These are phyloP conservation scores for Parsonsia alboflavescens DNA, from an alignment of 257 asterid genomes.

Conservation along the genomic window DNA sequence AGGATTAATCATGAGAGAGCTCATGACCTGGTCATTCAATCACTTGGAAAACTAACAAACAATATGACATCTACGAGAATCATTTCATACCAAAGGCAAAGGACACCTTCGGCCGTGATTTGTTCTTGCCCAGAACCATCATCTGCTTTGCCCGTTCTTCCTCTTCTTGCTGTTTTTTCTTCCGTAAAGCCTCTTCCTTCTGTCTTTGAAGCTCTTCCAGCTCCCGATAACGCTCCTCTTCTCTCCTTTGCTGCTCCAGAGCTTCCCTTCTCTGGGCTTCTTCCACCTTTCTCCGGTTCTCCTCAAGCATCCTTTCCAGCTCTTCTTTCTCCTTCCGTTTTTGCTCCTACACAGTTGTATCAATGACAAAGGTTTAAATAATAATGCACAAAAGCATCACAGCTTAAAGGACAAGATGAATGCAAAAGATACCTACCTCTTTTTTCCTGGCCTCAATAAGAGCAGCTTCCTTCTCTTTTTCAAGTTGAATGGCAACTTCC, in stretches of 20 bases:
- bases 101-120: slow-evolving; percentile 86
- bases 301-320: slow-evolving; percentile 72
- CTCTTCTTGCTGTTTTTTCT: slow-evolving; percentile 80
- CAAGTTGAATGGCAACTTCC: slow-evolving; percentile 84
- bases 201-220: slow-evolving; percentile 87
- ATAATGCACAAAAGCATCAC: background rate
- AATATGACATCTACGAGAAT: slow-evolving; percentile 3
- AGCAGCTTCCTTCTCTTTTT: slow-evolving; percentile 74
- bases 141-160: slow-evolving; percentile 91
- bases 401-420: background rate
- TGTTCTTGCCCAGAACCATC: slow-evolving; percentile 88
- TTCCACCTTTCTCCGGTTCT: slow-evolving; percentile 67
- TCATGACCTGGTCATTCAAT: background rate
- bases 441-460: slow-evolving; percentile 49
- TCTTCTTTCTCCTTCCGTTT: slow-evolving; percentile 71
- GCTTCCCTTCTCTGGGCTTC: slow-evolving; percentile 91
- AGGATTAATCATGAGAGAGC: background rate
- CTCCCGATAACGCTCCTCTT: slow-evolving; percentile 78
- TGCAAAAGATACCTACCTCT: slow-evolving; percentile 54
- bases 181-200: slow-evolving; percentile 80
- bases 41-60: background rate
- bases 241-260: slow-evolving; percentile 59
- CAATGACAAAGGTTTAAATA: background rate
- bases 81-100: slow-evolving; percentile 76
- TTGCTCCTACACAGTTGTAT: slow-evolving; percentile 50